Conservation (phyloP, 192 early-diverging fungal species). For the Linnemannia elongata region DNA sequence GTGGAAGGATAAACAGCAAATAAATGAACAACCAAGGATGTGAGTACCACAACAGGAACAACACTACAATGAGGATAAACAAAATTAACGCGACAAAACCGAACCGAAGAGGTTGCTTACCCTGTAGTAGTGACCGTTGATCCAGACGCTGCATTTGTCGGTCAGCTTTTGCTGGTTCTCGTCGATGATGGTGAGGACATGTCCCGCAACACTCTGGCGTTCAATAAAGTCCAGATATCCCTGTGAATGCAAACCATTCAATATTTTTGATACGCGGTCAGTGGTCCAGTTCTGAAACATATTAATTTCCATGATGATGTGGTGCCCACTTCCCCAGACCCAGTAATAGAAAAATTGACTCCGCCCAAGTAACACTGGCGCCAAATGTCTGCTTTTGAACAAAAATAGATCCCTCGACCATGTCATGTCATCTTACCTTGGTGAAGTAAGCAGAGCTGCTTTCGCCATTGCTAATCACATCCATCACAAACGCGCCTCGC, state of each 20-base stretch:
- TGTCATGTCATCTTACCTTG: constrained; percentile 45
- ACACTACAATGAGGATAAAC: too few relatives aligned
- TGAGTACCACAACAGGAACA: not conserved
- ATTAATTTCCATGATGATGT: not conserved
- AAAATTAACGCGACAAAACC: not conserved
- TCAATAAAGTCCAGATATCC: constrained; percentile 58
- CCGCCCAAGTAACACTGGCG: not conserved
- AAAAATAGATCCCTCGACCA: not conserved
- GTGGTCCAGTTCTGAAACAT: not conserved
- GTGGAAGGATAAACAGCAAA: not conserved
- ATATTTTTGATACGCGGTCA: not conserved
- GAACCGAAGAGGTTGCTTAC: constrained; percentile 21
- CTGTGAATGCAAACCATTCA: constrained; percentile 34
- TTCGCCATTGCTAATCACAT: constrained; percentile 62
- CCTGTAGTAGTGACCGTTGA: constrained; percentile 56
- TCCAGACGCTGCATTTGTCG: constrained; percentile 53
- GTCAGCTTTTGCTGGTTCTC: constrained; percentile 50
- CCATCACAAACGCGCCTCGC: constrained; percentile 64
- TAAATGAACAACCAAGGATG: not conserved
- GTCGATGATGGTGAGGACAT: constrained; percentile 59
- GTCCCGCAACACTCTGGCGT: constrained; percentile 61
- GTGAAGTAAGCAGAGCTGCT: constrained; percentile 60
- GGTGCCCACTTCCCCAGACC: too few relatives aligned
- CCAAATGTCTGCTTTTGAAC: not conserved
- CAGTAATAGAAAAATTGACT: not conserved